Base-by-base conservation (phyloP, 768 basidiomycete genomes). In the Gyrodon lividus region DNA sequence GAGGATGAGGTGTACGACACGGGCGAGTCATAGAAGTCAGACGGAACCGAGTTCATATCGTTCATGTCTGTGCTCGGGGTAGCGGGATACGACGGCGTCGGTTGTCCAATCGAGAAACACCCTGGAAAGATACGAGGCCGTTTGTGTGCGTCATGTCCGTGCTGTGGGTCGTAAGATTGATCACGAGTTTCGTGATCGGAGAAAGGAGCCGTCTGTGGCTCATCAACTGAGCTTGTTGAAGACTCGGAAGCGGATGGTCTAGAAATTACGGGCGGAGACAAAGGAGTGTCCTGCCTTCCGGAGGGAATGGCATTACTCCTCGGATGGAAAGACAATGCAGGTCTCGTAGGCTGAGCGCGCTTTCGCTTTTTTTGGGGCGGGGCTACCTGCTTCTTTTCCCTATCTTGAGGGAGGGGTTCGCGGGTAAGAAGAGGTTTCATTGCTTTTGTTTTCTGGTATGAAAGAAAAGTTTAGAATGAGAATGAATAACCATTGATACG, bases 341-440 rank as follows among this genome's bases (percentile, higher is more conserved):
- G 56, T 14, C 51, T 69, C 17, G 52, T 33, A 17, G 68, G 68
- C 6, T 22, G 0, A 10, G 17, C 0, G 16, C 43, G 59, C 54
- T 55, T 71, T 59, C 68, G 68, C 50, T 50, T 60, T 48, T 58
- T 70, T 14, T 14, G 38, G 28, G 54, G 46, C 38, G 24, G 61
- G 6, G 46, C 6, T 3, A 41, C 4, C 20, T 47, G 43, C 38
- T 24, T 69, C 56, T n/a, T 69, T 55, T 63, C 59, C 53, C 67
- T 64, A 22, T 57, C 52, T 17, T 50, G 43, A 39, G 56, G n/a
- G 12, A 68, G 67, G 6, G 67, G 67, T 2, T 57, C 53, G 6
- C 7, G 45, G 7, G 67, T 60, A 31, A 53, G 47, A 34, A 65
- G 46, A 16, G 67, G 62, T 38, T 19, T 58, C 13, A 50, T 41